These are phyloP conservation scores for Micromonas commoda DNA, from an alignment of 139 green algal species.

Conservation along the genomic window DNA sequence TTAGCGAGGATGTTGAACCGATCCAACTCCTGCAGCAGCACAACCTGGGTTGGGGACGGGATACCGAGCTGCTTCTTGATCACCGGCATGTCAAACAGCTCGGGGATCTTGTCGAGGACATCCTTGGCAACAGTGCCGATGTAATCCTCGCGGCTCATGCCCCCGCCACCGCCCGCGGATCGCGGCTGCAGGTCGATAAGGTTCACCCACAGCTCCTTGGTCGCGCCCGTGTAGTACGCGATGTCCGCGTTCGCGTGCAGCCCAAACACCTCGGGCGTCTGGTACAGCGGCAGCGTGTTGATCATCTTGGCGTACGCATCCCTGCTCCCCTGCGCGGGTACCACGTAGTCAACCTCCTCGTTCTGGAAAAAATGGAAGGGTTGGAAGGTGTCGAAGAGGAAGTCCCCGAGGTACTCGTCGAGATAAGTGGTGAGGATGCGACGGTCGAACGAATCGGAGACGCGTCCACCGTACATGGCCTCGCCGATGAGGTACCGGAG, in stretches of 20 bases:
- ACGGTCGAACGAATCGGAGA: constrained; percentile 73
- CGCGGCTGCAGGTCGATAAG: constrained; percentile 71
- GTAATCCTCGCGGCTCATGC: constrained; percentile 62
- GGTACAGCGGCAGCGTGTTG: constrained; percentile 65
- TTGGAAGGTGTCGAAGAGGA: constrained; percentile 81
- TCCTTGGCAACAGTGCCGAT: constrained; percentile 58
- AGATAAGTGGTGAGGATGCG: constrained; percentile 80
- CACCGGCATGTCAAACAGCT: constrained; percentile 72
- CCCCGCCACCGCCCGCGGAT: constrained; percentile 37
- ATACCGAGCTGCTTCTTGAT: constrained; percentile 63
- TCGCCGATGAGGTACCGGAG: constrained; percentile 86
- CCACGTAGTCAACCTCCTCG: constrained; percentile 45
- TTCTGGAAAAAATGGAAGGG: constrained; percentile 62
- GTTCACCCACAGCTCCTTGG: constrained; percentile 66
- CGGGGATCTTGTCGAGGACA: constrained; percentile 60
- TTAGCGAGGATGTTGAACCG: constrained; percentile 59
- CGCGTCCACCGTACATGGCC: constrained; percentile 68
- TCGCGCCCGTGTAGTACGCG: constrained; percentile 71
- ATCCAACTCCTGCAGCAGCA: constrained; percentile 79
- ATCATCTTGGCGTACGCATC: constrained; percentile 58
- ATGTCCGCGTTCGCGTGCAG: constrained; percentile 85
- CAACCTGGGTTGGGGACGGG: constrained; percentile 51
- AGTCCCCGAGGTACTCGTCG: constrained; percentile 86
- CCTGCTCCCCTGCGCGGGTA: constrained; percentile 36
- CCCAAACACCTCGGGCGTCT: constrained; percentile 72